Base-by-base conservation (phyloP, 2,329 filamentous ascomycete species). In the Dendrostoma leiphaemia region DNA sequence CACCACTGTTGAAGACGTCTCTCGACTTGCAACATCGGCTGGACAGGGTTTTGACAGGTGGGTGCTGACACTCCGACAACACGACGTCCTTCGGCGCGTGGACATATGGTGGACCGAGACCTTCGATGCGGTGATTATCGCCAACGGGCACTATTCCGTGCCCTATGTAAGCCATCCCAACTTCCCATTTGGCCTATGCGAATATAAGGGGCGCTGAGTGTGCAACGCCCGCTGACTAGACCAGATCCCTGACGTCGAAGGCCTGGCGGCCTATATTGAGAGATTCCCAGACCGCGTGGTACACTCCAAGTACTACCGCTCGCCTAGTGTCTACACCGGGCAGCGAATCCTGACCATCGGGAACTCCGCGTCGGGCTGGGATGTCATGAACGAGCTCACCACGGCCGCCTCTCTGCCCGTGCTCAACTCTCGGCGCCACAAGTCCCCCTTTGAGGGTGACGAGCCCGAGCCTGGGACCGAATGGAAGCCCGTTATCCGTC, bases 81-180 rank as follows among this genome's bases (percentile, higher is more conserved):
- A 78, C 38, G 77, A 82, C 48, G 59, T 69, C 0, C 60, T 69
- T 1, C 66, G 68, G 2, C 64, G 72, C 8, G 67, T 77, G 0
- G 80, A 83, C 53, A 43, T 73, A 1, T 83, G 80, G 80, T 81
- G 80, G 78, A 68, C 76, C 45, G 78, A 82, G 26, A 59, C 65
- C 0, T 82, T 80, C 29, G 73, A 77, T 43, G 74, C 74, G 0
- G 68, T 77, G 0, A 52, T 77, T 1, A 54, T 77, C 2, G 73
- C 73, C 1, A 76, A 74, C 10, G 74, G 74, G 0, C 74, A 77
- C 45, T 77, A 76, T 26, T 69, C 73, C 0, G 64, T 77, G 3
- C 74, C 74, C 2, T 71, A 71, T 58, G 77, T 81, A 70, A n/a
- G 71, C 51, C 1, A 24, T 9, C 9, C 17, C 23, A 19, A 9